Evolutionary conservation across 441 rosid species (phyloP).

Genomic region (Adansonia gregorii): DNA sequence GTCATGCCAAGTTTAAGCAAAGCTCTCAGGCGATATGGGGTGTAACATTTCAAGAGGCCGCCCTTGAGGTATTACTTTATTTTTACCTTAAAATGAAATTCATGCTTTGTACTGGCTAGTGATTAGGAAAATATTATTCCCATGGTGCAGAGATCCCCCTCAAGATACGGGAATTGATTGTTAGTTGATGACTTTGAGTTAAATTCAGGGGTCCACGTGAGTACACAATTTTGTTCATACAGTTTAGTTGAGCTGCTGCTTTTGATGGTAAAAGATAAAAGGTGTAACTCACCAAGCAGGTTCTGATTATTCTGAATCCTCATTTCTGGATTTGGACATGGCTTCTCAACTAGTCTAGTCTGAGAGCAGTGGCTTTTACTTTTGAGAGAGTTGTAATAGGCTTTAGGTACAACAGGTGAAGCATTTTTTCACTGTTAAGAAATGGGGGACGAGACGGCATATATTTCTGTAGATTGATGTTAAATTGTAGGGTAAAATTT

Average conservation of each 20-base stretch:
- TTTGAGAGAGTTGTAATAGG: neutral
- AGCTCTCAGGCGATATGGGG: slow-evolving; percentile 79
- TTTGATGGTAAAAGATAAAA: neutral
- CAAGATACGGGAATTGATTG: neutral
- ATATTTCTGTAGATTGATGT: neutral
- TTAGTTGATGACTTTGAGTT: neutral
- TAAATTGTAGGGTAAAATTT: neutral
- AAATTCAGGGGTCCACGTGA: neutral
- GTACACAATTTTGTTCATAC: slow-evolving; percentile 7
- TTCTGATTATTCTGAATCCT: neutral
- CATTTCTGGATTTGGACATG: neutral
- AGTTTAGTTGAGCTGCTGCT: slow-evolving; percentile 20
- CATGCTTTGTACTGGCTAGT: neutral
- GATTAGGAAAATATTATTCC: neutral
- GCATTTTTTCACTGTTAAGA: neutral
- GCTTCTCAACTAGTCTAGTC: neutral
- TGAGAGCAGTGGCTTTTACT: neutral
- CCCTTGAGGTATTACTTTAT: slow-evolving; percentile 27
- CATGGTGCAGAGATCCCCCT: slow-evolving; percentile 1
- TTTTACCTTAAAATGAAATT: neutral
- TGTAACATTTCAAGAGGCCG: slow-evolving; percentile 38
- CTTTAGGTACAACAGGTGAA: neutral
- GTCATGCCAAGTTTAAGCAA: slow-evolving; percentile 96
- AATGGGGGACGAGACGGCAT: neutral
- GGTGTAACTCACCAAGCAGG: neutral